Evolutionary conservation across 257 asterid genomes (phyloP).

Genomic region (Solanum clarkiae): DNA sequence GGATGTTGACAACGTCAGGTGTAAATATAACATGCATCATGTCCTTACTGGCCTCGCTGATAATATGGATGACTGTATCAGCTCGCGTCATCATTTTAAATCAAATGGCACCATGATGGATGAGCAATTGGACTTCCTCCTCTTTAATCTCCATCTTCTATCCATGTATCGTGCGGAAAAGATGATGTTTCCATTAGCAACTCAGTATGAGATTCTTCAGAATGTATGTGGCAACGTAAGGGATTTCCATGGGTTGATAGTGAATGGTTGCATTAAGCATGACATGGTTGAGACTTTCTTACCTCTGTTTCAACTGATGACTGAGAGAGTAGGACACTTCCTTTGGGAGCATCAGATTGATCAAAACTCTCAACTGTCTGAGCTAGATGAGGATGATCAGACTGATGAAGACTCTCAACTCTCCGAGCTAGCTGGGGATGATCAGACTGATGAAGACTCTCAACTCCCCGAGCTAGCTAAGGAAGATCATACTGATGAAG

Average conservation of each 20-base stretch:
- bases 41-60: too few relatives aligned
- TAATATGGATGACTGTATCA: too few relatives aligned
- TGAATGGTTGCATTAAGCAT: neutral
- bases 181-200: too few relatives aligned
- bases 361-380: neutral
- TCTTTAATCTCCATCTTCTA: neutral
- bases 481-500: too few relatives aligned
- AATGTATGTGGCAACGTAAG: neutral
- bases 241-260: neutral
- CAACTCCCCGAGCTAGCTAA: too few relatives aligned
- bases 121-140: neutral
- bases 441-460: too few relatives aligned
- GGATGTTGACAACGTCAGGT: too few relatives aligned
- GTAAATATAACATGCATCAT: too few relatives aligned
- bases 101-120: neutral
- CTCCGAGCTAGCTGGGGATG: too few relatives aligned
- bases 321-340: neutral
- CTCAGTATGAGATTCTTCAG: neutral
- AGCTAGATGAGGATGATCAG: too few relatives aligned
- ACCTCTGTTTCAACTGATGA: neutral
- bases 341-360: neutral
- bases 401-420: too few relatives aligned
- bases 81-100: too few relatives aligned
- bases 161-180: neutral
- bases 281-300: neutral